Base-by-base conservation (phyloP, 257 asterid species). In the Penstemon newberryi region DNA sequence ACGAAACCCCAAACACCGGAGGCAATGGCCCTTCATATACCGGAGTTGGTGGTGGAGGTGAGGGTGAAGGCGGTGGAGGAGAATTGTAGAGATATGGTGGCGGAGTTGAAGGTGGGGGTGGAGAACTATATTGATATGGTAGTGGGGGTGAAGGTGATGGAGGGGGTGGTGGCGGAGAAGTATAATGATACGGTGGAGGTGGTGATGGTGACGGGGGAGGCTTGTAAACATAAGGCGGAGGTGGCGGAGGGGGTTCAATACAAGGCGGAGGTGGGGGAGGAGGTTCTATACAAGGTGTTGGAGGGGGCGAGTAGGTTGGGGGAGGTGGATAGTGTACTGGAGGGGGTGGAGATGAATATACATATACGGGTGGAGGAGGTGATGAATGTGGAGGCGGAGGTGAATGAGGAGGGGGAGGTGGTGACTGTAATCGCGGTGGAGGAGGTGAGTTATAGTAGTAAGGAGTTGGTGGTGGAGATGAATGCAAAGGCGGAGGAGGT, bases 21-120 rank as follows among this genome's bases (percentile, higher is more conserved):
- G 97, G 95, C 75, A 90, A 66, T 47, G 96, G 96, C 55, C 95
- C 96, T 81, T 84, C 88, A 51, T 85, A 90, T 53, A 81, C 79
- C 6, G 96, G 95, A 53, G 87, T 38, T n/a, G 95, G 96, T 0
- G 96, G 95, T 0, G 95, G 96, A 6, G 83, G 84, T n/a, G 77
- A 63, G 0, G 79, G 76, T 0, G 81, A 56, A 6, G 91, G 88
- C 15, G 88, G 93, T 0, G 88, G 89, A 42, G 92, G 84, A 3
- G 86, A 74, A 39, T 57, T 57, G 55, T 82, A 58, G 70, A 73
- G 63, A 25, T 73, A 70, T 5, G 87, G 86, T 11, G 86, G 70
- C 0, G 86, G 86, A 0, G 88, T 81, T 25, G 85, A 58, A 1
- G 83, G 71, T 5, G 84, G 63, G 0, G 91, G 89, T 4, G 94